Conservation (phyloP, 371 early-diverging fungal genomes). For the Choanephora cucurbitarum region DNA sequence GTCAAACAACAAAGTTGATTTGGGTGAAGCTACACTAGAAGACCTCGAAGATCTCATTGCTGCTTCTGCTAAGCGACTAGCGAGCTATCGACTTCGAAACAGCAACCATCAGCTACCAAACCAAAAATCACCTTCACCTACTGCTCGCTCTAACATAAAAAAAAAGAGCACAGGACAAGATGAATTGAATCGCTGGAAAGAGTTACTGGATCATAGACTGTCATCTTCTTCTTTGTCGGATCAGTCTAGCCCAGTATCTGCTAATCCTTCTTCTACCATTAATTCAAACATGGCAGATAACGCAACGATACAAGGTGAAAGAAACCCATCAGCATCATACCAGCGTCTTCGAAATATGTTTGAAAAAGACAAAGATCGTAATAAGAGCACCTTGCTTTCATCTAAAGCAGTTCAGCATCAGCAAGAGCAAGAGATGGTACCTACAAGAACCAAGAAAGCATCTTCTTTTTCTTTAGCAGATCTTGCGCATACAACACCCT, state of each 20-base stretch:
- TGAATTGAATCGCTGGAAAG: conserved; percentile 21
- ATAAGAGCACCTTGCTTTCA: conserved; percentile 13
- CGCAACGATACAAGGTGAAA: conserved; percentile 3
- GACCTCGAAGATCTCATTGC: conserved; percentile 51
- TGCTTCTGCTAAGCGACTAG: conserved; percentile 46
- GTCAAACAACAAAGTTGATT: conserved; percentile 20
- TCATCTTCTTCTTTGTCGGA: background rate
- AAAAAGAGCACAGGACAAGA: conserved; percentile 6
- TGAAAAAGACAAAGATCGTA: conserved; percentile 12
- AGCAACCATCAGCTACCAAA: background rate
- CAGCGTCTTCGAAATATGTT: conserved; percentile 23
- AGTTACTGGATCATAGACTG: conserved; percentile 4
- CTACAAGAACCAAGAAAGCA: background rate
- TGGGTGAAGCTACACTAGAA: conserved; percentile 45
- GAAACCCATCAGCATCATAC: conserved; percentile 26
- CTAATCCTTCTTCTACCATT: background rate
- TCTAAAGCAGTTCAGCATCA: conserved; percentile 8
- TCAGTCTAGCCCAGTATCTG: no score
- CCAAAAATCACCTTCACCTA: conserved; percentile 1
- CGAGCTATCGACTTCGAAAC: conserved; percentile 38
- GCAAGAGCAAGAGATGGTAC: background rate
- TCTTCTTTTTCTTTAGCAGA: conserved; percentile 15
- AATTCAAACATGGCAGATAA: background rate
- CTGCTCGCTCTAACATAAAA: background rate
- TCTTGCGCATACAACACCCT: conserved; percentile 11